A percentile compares a stretch with the other conserved stretches of the same genome.
Evolutionary conservation across 73 alveolate genomes (phyloP).

Genomic region (Paraurostyla sp.): DNA sequence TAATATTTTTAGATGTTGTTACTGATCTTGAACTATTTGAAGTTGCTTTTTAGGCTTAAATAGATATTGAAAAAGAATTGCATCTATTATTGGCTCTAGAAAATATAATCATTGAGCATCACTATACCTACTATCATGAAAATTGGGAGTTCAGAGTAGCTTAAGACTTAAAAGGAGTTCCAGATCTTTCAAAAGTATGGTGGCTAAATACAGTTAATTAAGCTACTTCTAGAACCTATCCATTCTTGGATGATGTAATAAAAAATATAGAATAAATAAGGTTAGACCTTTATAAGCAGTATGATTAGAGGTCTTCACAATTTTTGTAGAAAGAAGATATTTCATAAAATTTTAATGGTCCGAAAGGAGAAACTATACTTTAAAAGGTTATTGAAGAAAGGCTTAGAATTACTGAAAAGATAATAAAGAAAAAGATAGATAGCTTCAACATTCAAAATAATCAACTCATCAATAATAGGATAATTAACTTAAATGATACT

Average conservation of each 20-base stretch:
- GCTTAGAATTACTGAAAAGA: not conserved
- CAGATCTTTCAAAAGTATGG: not conserved
- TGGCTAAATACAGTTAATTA: not conserved
- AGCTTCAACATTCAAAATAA: too few species aligned
- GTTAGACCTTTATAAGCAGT: not conserved
- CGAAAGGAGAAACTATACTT: constrained; percentile 7
- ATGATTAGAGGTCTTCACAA: not conserved
- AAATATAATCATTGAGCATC: not conserved
- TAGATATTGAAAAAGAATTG: constrained; percentile 8
- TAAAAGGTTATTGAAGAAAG: not conserved
- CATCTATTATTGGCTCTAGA: constrained; percentile 1
- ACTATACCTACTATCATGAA: not conserved
- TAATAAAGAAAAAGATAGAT: too few species aligned
- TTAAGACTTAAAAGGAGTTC: not conserved
- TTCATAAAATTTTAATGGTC: not conserved
- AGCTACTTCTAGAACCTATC: not conserved
- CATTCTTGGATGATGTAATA: not conserved
- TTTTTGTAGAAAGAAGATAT: not conserved
- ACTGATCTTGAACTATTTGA: constrained; percentile 33
- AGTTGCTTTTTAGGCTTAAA: not conserved
- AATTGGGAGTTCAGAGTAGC: constrained; percentile 38
- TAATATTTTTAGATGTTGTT: not conserved
- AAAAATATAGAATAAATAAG: not conserved
- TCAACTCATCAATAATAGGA: too few species aligned
- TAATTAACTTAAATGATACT: too few species aligned